phyloP scores from a whole-genome alignment of 2,329 filamentous ascomycete species.

The Helminthosporium solani region DNA sequence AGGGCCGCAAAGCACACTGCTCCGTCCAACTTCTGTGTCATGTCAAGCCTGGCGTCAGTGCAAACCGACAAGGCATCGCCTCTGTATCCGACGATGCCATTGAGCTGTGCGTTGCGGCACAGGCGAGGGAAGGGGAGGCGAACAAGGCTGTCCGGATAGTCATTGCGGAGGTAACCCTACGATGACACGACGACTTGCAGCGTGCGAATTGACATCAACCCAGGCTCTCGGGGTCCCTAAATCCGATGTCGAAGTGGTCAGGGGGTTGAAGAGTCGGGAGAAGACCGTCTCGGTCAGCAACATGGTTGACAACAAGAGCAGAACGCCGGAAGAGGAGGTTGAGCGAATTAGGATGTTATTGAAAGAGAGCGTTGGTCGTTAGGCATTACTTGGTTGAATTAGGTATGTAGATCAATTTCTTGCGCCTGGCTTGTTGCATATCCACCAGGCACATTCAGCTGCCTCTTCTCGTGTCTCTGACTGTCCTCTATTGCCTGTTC shows the following conservation, averaged over 20 bases:
- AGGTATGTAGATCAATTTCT: too few species aligned
- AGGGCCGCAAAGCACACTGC: slow-evolving; percentile 16
- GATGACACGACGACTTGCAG: background rate
- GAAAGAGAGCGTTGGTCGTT: slow-evolving; percentile 17
- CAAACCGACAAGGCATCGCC: slow-evolving; percentile 61
- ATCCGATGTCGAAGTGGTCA: slow-evolving; percentile 62
- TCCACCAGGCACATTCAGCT: too few species aligned
- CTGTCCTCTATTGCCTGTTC: too few species aligned
- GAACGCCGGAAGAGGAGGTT: slow-evolving; percentile 26
- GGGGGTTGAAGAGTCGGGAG: slow-evolving; percentile 63
- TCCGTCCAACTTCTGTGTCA: slow-evolving; percentile 63
- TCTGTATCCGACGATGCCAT: slow-evolving; percentile 59
- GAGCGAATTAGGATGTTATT: slow-evolving; percentile 27
- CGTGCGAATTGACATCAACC: background rate
- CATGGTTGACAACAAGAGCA: slow-evolving; percentile 9
- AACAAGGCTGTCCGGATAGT: slow-evolving; percentile 66
- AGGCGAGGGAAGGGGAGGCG: slow-evolving; percentile 65
- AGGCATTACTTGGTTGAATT: slow-evolving; percentile 2
- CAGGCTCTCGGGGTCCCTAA: slow-evolving; percentile 63
- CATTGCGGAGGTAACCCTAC: slow-evolving; percentile 55
- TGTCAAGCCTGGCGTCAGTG: slow-evolving; percentile 66
- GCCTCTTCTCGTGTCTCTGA: too few species aligned
- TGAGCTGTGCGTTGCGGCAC: slow-evolving; percentile 66
- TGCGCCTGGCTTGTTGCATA: too few species aligned
- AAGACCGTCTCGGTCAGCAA: slow-evolving; percentile 52